Conservation (phyloP, 352 stramenopile genomes). For the Pythium periplocum region DNA sequence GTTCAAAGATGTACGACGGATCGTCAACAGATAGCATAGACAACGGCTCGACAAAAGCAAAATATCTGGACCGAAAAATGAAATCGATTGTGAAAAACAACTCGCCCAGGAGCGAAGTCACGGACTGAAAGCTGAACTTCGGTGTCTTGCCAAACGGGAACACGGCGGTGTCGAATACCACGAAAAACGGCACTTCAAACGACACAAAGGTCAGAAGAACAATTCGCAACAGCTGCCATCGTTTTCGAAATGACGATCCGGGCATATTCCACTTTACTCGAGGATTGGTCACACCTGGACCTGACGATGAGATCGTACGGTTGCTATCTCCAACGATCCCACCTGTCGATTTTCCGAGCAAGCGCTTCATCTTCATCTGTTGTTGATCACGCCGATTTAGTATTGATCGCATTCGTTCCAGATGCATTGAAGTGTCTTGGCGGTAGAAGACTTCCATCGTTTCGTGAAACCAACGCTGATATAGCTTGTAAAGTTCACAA, state of each 20-base stretch:
- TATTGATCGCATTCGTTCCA: slow-evolving; percentile 57
- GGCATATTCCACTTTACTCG: slow-evolving; percentile 31
- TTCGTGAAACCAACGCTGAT: slow-evolving; percentile 39
- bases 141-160: slow-evolving; percentile 31
- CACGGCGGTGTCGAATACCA: slow-evolving; percentile 48
- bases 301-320: too few species aligned
- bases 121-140: slow-evolving; percentile 27
- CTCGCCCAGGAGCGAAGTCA: slow-evolving; percentile 33
- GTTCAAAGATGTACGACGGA: slow-evolving; percentile 45
- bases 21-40: slow-evolving; percentile 54
- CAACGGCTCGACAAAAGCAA: slow-evolving; percentile 53
- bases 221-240: slow-evolving; percentile 45
- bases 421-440: slow-evolving; percentile 12
- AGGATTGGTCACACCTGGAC: too few species aligned
- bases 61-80: slow-evolving; percentile 37
- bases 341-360: slow-evolving; percentile 41
- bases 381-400: slow-evolving; percentile 53
- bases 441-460: slow-evolving; percentile 53
- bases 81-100: slow-evolving; percentile 53
- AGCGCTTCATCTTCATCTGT: slow-evolving; percentile 74
- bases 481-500: slow-evolving; percentile 71
- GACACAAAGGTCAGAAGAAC: slow-evolving; percentile 40
- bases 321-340: neutral
- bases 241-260: slow-evolving; percentile 49
- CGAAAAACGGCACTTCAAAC: slow-evolving; percentile 69